Evolutionary conservation across 2,329 filamentous ascomycete genomes (phyloP), one percentile per base, ranked within the genome.

Genomic region (Huntiella abstrusa): DNA sequence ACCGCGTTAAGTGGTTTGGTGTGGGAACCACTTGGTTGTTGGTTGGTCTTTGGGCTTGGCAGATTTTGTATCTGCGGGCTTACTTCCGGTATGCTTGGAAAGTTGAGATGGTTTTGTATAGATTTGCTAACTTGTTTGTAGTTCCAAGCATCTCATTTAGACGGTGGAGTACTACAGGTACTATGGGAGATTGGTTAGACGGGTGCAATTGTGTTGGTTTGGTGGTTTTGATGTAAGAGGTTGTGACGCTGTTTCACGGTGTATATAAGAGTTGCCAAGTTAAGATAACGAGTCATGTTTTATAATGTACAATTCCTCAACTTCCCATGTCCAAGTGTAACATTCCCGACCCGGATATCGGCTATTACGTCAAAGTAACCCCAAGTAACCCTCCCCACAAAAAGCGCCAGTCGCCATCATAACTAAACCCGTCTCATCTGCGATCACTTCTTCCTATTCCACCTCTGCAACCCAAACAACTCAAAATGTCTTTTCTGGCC

Each of bases 1-100:
- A 83, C 66, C 77, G 91, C 50, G 91, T 98, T 58, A 98, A 96
- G 71, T 96, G 85, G 86, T 98, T 98, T 64, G 88, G 88, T 42
- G 78, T 95, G 61, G 77, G 79, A 53, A 96, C 88, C 22, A 96
- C 94, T 67, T 81, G 85, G 52, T 80, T 95, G 70, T 68, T 98
- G 55, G 70, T 95, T 54, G 83, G 75, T 33, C 69, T 98, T 55
- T 93, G 91, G 62, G 86, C 69, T 37, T 98, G 91, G 91, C 91
- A 98, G 76, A 83, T 98, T 59, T 77, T 98, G 60, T 98, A 98
- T 65, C 71, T 98, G 64, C 75, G 91, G 61, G 87, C 88, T 53
- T 98, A 98, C 71, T 98, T 98, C 72, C 78, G 86, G 71, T 83
- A 46, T 41, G 48, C 46, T 33, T 5, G 6, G 5, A 36, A 33